phyloP scores from a whole-genome alignment of 202 grass and related monocot genomes.

The Musa balbisiana region DNA sequence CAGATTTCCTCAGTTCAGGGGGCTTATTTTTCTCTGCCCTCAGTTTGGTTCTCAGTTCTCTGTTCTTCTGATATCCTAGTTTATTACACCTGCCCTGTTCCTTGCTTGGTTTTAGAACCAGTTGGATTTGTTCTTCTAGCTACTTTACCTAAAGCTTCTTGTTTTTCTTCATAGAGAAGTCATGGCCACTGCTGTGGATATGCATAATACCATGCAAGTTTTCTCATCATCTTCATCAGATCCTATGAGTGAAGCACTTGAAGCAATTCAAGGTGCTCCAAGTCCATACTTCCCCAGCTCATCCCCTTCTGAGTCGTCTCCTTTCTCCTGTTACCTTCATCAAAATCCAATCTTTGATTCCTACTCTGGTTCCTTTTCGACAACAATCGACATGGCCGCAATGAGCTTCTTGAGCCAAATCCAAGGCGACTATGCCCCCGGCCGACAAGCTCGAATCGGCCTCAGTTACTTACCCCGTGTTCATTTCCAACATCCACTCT shows the following conservation, averaged over 20 bases:
- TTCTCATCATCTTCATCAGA: conserved; percentile 23
- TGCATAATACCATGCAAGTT: conserved; percentile 20
- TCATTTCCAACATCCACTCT: conserved; percentile 23
- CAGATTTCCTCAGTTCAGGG: neutral
- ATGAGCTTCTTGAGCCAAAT: conserved; percentile 2
- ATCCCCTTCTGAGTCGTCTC: conserved; percentile 14
- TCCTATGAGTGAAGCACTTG: conserved; percentile 33
- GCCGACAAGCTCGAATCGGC: neutral
- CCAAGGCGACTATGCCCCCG: neutral
- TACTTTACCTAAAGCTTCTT: conserved; percentile 22
- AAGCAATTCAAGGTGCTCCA: conserved; percentile 29
- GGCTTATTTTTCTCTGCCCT: neutral
- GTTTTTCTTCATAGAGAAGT: conserved; percentile 29
- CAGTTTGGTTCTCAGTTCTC: neutral
- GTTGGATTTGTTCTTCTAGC: conserved; percentile 5
- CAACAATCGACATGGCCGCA: conserved; percentile 4
- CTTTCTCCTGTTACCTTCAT: neutral
- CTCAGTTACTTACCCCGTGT: conserved; percentile 21
- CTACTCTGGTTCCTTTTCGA: neutral
- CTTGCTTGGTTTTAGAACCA: neutral
- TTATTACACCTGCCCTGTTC: neutral
- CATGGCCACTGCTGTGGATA: conserved; percentile 61
- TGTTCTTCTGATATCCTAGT: neutral
- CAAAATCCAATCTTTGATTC: conserved; percentile 29
- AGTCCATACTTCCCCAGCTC: conserved; percentile 14